These are phyloP conservation scores for Barnettozyma vustinii DNA, from an alignment of 805 yeast genomes.

Conservation along the genomic window DNA sequence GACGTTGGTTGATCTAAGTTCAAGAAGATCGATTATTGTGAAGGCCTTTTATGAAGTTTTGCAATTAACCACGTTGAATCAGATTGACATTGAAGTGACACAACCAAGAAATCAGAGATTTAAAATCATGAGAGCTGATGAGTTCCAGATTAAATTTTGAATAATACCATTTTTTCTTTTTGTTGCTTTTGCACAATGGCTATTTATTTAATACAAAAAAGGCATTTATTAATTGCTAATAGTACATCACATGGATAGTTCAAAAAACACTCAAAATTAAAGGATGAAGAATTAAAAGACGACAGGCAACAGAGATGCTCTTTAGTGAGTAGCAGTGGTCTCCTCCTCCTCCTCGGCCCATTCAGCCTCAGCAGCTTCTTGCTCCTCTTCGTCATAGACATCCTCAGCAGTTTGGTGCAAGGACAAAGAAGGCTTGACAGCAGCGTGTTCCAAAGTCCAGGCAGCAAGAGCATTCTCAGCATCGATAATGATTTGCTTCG, in stretches of 20 bases:
- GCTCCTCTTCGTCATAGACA: slow-evolving; percentile 43
- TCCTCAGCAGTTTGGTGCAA: slow-evolving; percentile 56
- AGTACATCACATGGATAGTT: background rate
- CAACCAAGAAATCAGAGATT: slow-evolving; percentile 1
- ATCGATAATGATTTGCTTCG: slow-evolving; percentile 81
- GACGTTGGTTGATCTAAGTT: slow-evolving; percentile 12
- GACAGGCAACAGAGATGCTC: background rate
- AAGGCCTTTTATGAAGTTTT: slow-evolving; percentile 25
- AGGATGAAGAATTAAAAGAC: background rate
- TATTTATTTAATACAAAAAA: background rate
- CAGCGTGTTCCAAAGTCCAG: slow-evolving; percentile 82
- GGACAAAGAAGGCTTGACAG: slow-evolving; percentile 68
- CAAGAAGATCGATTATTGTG: slow-evolving; percentile 14
- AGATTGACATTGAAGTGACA: slow-evolving; percentile 9
- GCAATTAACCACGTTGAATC: slow-evolving; percentile 21
- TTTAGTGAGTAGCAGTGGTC: slow-evolving; percentile 1
- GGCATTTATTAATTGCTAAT: background rate
- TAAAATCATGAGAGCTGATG: slow-evolving; percentile 10
- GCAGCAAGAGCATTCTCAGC: slow-evolving; percentile 78
- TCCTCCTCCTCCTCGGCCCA: slow-evolving; percentile 40
- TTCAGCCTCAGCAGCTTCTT: slow-evolving; percentile 43
- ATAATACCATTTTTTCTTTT: no score
- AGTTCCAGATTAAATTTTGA: slow-evolving; percentile 5
- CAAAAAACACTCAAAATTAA: background rate
- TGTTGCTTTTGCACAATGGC: no score